Percentiles rank a stretch among this genome's conserved stretches.
These are phyloP conservation scores for Bolboschoenus planiculmis DNA, from an alignment of 176 grass and related monocot genomes.

Conservation along the genomic window DNA sequence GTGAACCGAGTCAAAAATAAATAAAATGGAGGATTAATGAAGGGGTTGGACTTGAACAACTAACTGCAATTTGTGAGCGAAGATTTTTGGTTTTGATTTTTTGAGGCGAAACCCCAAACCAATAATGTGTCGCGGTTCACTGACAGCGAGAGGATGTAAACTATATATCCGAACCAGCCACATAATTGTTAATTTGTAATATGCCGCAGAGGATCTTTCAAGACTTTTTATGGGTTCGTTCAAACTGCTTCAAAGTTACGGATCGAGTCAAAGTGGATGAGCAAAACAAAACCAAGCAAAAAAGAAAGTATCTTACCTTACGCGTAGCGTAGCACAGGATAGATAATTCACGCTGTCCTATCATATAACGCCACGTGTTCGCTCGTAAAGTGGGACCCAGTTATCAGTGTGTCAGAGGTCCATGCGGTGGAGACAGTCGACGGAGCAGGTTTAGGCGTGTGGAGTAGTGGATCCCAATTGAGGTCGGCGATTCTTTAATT, in stretches of 20 bases:
- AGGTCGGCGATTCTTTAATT: not conserved
- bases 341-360: not conserved
- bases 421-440: not conserved
- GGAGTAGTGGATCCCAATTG: not conserved
- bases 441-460: not conserved
- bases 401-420: too few relatives aligned
- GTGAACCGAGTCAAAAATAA: not conserved
- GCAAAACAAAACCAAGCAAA: not conserved
- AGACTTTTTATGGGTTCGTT: conserved; percentile 11
- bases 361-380: not conserved
- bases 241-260: conserved; percentile 20
- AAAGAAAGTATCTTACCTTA: not conserved
- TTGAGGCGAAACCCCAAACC: not conserved
- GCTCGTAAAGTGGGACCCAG: too few relatives aligned
- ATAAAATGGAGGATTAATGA: conserved; percentile 13
- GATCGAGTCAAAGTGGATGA: not conserved
- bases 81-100: not conserved
- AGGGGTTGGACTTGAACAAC: conserved; percentile 19
- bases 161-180: too few relatives aligned
- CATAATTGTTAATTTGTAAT: not conserved
- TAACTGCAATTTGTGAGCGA: not conserved
- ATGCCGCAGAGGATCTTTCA: not conserved
- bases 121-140: not conserved
- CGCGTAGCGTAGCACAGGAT: not conserved
- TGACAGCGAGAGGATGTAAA: too few relatives aligned